phyloP scores from a whole-genome alignment of 441 rosid species.

The Aquilaria agallochum region DNA sequence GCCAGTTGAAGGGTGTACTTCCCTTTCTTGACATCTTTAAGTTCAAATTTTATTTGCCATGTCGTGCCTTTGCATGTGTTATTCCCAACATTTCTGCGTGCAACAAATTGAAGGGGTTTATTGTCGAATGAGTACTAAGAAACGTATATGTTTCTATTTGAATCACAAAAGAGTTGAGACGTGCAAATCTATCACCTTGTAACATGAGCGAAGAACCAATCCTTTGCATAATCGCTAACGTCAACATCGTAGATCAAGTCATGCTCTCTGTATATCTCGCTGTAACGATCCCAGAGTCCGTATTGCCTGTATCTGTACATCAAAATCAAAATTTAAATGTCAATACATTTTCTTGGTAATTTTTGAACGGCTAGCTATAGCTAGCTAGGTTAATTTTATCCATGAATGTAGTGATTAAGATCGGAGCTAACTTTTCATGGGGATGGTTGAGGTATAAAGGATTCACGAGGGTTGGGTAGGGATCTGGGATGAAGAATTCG shows the following conservation, averaged over 20 bases:
- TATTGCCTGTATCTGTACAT: constrained; percentile 53
- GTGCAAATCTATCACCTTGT: constrained; percentile 28
- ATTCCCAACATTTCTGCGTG: constrained; percentile 25
- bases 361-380: too few species aligned
- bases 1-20: constrained; percentile 65
- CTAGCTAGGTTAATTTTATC: too few species aligned
- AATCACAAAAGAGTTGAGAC: neutral
- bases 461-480: constrained; percentile 35
- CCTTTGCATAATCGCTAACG: constrained; percentile 26
- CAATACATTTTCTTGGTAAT: too few species aligned
- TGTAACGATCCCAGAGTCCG: constrained; percentile 59
- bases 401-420: too few species aligned
- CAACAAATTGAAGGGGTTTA: neutral
- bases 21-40: constrained; percentile 22
- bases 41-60: constrained; percentile 64
- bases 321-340: neutral
- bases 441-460: constrained; percentile 17
- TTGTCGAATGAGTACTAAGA: neutral
- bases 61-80: constrained; percentile 38
- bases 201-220: constrained; percentile 75
- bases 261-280: constrained; percentile 36
- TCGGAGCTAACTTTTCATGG: constrained; percentile 28
- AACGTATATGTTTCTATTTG: neutral
- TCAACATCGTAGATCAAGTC: constrained; percentile 50
- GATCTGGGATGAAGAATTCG: constrained; percentile 59